These are phyloP conservation scores for Buxus sempervirens DNA, from an alignment of 164 flowering plant species.

Conservation along the genomic window DNA sequence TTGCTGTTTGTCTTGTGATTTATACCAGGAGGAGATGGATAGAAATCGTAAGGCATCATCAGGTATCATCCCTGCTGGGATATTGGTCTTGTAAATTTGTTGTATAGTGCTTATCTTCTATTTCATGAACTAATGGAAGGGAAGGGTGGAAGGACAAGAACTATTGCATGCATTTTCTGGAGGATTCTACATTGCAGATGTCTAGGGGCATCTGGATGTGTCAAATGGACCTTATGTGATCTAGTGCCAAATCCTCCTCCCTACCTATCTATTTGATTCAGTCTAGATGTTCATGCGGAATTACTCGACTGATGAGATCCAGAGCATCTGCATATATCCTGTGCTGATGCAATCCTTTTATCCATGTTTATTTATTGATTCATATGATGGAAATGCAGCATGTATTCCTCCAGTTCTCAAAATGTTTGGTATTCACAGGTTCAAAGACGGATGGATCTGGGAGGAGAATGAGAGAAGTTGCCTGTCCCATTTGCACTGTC, in stretches of 20 bases:
- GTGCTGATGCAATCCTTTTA: not conserved
- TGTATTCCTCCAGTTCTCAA: not conserved
- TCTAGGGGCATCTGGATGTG: not conserved
- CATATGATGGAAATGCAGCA: too few species aligned
- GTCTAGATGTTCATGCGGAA: not conserved
- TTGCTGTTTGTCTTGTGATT: slow-evolving; percentile 2
- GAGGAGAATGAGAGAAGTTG: slow-evolving; percentile 91
- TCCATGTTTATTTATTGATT: not conserved
- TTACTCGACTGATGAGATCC: not conserved
- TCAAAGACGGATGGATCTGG: slow-evolving; percentile 67
- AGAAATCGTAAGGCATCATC: slow-evolving; percentile 68
- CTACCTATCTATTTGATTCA: too few species aligned
- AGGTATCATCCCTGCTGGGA: slow-evolving; percentile 37
- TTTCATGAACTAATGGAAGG: not conserved
- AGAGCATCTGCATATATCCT: not conserved
- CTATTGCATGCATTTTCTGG: not conserved
- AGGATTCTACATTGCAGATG: not conserved
- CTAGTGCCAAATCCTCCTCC: too few species aligned
- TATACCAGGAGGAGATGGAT: slow-evolving; percentile 89
- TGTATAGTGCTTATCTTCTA: not conserved
- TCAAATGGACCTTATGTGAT: not conserved
- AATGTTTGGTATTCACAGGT: slow-evolving; percentile 31
- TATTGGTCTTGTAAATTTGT: not conserved
- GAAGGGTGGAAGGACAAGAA: not conserved
- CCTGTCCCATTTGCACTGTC: slow-evolving; percentile 94